Conservation (phyloP, 164 flowering plant genomes). For the Tinospora cordifolia region DNA sequence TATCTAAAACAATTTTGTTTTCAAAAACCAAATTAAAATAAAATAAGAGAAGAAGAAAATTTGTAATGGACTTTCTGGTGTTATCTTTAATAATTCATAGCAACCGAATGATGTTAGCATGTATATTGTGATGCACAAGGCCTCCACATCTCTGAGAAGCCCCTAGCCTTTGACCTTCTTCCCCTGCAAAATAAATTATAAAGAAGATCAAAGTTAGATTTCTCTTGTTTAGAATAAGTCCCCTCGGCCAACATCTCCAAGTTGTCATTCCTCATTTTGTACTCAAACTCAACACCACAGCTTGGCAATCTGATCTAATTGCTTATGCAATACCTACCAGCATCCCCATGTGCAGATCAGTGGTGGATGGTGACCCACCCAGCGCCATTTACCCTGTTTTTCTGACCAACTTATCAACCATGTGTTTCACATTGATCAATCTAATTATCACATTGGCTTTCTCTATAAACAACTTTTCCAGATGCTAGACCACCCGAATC, state of each 20-base stretch:
- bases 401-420: neutral
- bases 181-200: neutral
- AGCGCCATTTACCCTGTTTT: neutral
- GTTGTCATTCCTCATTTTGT: slow-evolving; percentile 12
- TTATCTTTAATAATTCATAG: neutral
- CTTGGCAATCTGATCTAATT: slow-evolving; percentile 1
- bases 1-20: neutral
- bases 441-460: neutral
- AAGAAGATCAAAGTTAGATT: neutral
- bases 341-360: neutral
- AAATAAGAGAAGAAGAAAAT: neutral
- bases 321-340: slow-evolving; percentile 6
- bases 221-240: slow-evolving; percentile 5
- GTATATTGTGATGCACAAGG: slow-evolving; percentile 12
- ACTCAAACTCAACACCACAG: neutral
- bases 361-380: slow-evolving; percentile 5
- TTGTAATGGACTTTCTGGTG: slow-evolving; percentile 2
- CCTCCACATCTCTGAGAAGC: neutral
- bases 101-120: slow-evolving; percentile 10
- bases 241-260: slow-evolving; percentile 5
- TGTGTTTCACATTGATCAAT: neutral
- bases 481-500: too few species aligned
- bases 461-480: neutral
- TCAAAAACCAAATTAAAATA: too few species aligned
- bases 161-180: slow-evolving; percentile 3